These are phyloP conservation scores for Cryptosporidium andersoni DNA, from an alignment of 169 alveolate species.

Conservation along the genomic window DNA sequence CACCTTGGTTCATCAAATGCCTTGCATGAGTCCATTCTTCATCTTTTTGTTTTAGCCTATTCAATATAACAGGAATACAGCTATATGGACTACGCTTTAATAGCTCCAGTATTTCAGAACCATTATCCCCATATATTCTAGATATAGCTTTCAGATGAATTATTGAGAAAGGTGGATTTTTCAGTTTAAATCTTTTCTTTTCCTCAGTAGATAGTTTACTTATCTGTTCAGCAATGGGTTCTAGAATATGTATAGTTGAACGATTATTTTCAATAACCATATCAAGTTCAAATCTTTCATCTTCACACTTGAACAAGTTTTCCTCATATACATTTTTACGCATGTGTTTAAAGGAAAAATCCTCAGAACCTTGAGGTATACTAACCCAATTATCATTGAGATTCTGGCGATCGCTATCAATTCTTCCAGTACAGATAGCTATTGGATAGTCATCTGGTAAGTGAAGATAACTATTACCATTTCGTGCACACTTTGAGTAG, in stretches of 20 bases:
- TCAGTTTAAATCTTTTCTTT: constrained; percentile 71
- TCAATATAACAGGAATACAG: constrained; percentile 78
- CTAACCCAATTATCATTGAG: constrained; percentile 82
- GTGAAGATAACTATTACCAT: constrained; percentile 63
- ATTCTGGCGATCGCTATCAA: constrained; percentile 41
- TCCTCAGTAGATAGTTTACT: constrained; percentile 68
- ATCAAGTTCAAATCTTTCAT: constrained; percentile 84
- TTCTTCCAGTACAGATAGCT: constrained; percentile 64
- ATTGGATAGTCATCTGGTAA: constrained; percentile 66
- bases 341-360: constrained; percentile 80
- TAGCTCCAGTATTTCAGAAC: constrained; percentile 76
- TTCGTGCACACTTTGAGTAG: constrained; percentile 43
- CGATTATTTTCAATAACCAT: constrained; percentile 77
- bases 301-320: constrained; percentile 83
- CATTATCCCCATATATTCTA: constrained; percentile 80
- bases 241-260: constrained; percentile 74
- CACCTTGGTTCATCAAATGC: constrained; percentile 74
- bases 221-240: constrained; percentile 74
- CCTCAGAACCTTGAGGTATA: constrained; percentile 86
- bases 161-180: constrained; percentile 70
- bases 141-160: constrained; percentile 77
- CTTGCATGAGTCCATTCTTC: constrained; percentile 76
- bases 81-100: constrained; percentile 76
- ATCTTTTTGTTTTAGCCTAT: constrained; percentile 76
- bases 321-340: constrained; percentile 85